A percentile compares a stretch with the other conserved stretches of the same genome.
phyloP scores from a whole-genome alignment of 805 yeast species.

The Sugiyamaella smithiae region DNA sequence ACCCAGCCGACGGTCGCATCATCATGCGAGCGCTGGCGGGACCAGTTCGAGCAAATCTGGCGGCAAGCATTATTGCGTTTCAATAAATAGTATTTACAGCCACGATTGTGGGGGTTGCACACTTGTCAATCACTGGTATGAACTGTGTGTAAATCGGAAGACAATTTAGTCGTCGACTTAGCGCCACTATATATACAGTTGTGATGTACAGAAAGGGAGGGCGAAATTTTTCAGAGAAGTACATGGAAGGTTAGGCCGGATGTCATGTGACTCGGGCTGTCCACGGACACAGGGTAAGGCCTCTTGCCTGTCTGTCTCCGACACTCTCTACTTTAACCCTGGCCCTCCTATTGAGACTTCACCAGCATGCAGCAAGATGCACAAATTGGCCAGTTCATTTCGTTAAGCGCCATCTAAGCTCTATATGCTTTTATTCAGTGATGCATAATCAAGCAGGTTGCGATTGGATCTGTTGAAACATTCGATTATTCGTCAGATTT shows the following conservation, averaged over 20 bases:
- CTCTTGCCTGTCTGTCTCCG: too few relatives aligned
- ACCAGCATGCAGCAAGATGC: too few relatives aligned
- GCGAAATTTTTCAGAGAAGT: constrained; percentile 17
- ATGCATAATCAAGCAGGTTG: too few relatives aligned
- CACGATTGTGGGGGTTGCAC: neutral
- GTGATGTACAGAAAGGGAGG: constrained; percentile 10
- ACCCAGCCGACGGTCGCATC: constrained; percentile 10
- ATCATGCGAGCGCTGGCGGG: neutral
- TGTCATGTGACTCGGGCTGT: too few relatives aligned
- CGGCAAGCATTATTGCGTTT: constrained; percentile 36
- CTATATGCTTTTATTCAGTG: too few relatives aligned
- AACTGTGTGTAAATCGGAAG: constrained; percentile 9
- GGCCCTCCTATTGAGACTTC: too few relatives aligned
- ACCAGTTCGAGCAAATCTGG: constrained; percentile 36
- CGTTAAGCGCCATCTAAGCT: too few relatives aligned
- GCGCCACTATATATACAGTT: constrained; percentile 8
- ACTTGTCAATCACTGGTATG: constrained; percentile 1
- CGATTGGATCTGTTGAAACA: too few relatives aligned
- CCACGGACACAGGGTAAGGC: too few relatives aligned
- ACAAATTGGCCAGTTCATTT: too few relatives aligned
- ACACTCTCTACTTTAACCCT: too few relatives aligned
- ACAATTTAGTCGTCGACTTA: constrained; percentile 9
- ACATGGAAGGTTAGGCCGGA: constrained; percentile 17
- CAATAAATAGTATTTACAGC: constrained; percentile 7
- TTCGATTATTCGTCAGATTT: too few relatives aligned